Evolutionary conservation across 306 rosid genomes (phyloP), one percentile per base, ranked within the genome.

Genomic region (Ormosia semicastrata): DNA sequence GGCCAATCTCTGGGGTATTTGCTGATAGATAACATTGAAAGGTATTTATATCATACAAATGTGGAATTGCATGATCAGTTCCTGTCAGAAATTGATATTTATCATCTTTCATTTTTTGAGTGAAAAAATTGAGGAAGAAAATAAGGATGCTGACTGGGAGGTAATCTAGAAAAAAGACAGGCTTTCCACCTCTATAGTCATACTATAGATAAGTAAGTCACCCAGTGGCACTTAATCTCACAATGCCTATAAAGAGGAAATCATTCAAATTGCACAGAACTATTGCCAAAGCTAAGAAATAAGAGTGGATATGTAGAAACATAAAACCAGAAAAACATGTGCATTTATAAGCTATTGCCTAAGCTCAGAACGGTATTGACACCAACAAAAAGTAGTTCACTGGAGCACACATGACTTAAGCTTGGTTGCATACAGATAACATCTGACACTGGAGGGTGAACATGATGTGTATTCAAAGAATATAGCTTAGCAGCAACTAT

Each of bases 61-160:
- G 98, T 50, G 98, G 87, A 85, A 91, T 89, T 71, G 92, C 91
- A 85, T 95, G 98, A 90, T 95, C 98, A 75, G 98, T 95, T 73
- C 98, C 98, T 95, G 91, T 60, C 36, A 49, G 63, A 79, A 78
- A 68, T 47, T 73, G 54, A 69, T 63, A 56, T 62, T 54, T 54
- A 49, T 68, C 74, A 81, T 52, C 43, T 50, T 60, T 60, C 8
- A 37, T 17, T 29, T 69, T 40, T 62, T 68, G 47, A 30, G 49
- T 64, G 54, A 33, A 52, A 57, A 63, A 80, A 63, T 75, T 33
- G 17, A 83, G 15, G 11, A 32, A 40, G 47, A 41, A 58, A 78
- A 44, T 32, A 57, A 56, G 49, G 71, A 69, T 36, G 37, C 53
- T 66, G 10, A 18, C 37, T 71, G 36, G 49, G 8, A 58, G 64